Percentiles rank a stretch among this genome's conserved stretches.
These are phyloP conservation scores for Lactarius indigo DNA, from an alignment of 768 basidiomycete genomes.

Conservation along the genomic window DNA sequence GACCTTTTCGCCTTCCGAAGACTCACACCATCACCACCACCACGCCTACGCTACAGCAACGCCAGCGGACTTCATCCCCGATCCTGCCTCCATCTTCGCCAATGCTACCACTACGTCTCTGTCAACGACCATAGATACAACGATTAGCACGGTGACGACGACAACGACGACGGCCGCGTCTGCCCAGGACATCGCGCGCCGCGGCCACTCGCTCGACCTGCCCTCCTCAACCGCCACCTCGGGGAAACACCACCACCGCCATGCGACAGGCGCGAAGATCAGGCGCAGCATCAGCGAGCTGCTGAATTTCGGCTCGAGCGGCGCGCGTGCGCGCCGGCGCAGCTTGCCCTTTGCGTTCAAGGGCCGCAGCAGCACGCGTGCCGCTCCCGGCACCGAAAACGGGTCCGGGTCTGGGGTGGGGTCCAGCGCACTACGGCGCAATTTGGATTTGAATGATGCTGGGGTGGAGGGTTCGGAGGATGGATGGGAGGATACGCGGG, in stretches of 20 bases:
- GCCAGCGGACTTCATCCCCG: neutral
- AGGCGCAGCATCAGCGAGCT: conserved; percentile 19
- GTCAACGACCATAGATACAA: neutral
- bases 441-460: neutral
- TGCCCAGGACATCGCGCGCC: conserved; percentile 8
- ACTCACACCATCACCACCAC: neutral
- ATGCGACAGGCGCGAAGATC: conserved; percentile 5
- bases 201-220: conserved; percentile 20
- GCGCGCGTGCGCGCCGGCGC: conserved; percentile 11
- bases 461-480: neutral
- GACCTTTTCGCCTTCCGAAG: neutral
- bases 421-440: neutral
- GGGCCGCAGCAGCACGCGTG: neutral
- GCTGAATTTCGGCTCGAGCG: conserved; percentile 3
- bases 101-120: neutral
- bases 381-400: neutral
- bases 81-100: conserved; percentile 11
- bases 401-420: neutral
- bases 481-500: conserved; percentile 8
- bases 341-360: conserved; percentile 2
- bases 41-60: no score
- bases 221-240: neutral
- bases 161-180: neutral
- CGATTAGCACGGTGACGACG: neutral
- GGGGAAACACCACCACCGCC: neutral